phyloP scores from a whole-genome alignment of 352 stramenopile species.

The Phytophthora ohioensis region DNA sequence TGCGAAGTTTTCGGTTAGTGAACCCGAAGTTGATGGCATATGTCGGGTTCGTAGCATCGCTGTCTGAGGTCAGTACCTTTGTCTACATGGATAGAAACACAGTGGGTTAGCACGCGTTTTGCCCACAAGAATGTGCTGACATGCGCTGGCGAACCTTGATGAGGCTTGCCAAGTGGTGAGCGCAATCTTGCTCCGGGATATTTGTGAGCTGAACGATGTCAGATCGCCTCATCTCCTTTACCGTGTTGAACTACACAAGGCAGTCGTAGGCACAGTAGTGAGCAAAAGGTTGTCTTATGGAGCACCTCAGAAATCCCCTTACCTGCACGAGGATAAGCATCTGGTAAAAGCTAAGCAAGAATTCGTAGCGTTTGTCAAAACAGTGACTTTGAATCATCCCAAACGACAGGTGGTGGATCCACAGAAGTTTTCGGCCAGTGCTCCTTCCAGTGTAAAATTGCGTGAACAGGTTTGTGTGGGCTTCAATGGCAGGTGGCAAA shows the following conservation, averaged over 20 bases:
- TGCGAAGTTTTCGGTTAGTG: conserved; percentile 56
- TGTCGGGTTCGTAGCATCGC: conserved; percentile 34
- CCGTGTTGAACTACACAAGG: conserved; percentile 68
- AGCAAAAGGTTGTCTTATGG: not conserved
- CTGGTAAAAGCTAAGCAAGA: conserved; percentile 86
- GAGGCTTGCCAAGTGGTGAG: conserved; percentile 74
- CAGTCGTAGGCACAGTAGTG: not conserved
- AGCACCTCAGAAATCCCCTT: not conserved
- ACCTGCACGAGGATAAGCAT: conserved; percentile 85
- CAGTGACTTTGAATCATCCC: conserved; percentile 74
- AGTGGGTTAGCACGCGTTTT: not conserved
- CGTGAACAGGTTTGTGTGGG: conserved; percentile 77
- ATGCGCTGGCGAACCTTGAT: conserved; percentile 65
- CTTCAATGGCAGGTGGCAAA: conserved; percentile 64
- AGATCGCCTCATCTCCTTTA: conserved; percentile 46
- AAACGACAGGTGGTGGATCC: conserved; percentile 83
- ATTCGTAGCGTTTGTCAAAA: conserved; percentile 83
- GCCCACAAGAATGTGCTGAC: not conserved
- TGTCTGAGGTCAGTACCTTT: conserved; percentile 50
- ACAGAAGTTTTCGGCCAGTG: conserved; percentile 80
- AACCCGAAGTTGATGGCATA: conserved; percentile 61
- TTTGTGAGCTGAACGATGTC: conserved; percentile 61
- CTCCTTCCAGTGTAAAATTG: conserved; percentile 86
- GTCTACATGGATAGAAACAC: conserved; percentile 29
- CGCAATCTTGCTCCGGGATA: conserved; percentile 64